Percentiles rank a stretch among this genome's conserved stretches.
These are phyloP conservation scores for Lumnitzera racemosa DNA, from an alignment of 345 rosid genomes.

Conservation along the genomic window DNA sequence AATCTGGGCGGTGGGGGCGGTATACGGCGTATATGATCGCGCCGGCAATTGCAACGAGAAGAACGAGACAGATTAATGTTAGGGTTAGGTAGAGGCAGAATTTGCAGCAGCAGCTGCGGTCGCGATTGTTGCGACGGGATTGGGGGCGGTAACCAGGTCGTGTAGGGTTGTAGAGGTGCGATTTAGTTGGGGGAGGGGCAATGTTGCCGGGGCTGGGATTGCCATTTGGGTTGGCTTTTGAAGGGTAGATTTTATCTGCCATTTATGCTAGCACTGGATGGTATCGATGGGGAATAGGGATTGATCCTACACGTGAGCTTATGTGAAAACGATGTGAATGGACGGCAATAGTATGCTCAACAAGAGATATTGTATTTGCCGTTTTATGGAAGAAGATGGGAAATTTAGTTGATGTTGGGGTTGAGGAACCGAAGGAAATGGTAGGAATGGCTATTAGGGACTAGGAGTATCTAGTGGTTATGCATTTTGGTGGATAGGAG, in stretches of 20 bases:
- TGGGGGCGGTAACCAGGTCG: conserved; percentile 79
- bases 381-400: no score
- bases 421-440: no score
- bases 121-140: conserved; percentile 32
- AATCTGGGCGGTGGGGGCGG: conserved; percentile 71
- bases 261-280: conserved; percentile 12
- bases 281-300: no score
- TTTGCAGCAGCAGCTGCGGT: conserved; percentile 50
- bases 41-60: conserved; percentile 40
- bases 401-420: no score
- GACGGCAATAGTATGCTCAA: no score
- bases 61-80: conserved; percentile 35
- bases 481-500: no score
- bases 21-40: conserved; percentile 53
- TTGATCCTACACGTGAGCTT: no score
- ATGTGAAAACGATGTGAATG: no score
- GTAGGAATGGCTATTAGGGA: no score
- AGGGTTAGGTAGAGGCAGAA: conserved; percentile 49
- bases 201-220: conserved; percentile 19
- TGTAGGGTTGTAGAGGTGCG: conserved; percentile 58
- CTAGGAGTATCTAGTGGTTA: no score
- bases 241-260: conserved; percentile 65
- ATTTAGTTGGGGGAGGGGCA: conserved; percentile 56
- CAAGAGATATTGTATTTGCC: no score
- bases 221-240: conserved; percentile 37